phyloP scores from a whole-genome alignment of 345 rosid species.

The Carallia pectinifolia region DNA sequence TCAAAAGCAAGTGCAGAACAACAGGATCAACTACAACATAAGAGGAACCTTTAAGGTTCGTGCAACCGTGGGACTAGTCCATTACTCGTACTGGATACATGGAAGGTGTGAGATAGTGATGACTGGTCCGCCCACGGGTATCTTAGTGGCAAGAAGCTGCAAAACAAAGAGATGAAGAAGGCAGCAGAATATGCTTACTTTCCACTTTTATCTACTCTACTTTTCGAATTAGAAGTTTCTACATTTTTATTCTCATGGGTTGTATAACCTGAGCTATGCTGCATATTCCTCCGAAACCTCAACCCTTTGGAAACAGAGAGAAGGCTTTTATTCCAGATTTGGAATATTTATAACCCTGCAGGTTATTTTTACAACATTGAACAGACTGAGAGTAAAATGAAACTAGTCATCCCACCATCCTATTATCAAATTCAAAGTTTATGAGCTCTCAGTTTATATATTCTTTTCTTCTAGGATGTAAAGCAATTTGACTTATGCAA shows the following conservation, averaged over 20 bases:
- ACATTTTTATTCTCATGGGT: not conserved
- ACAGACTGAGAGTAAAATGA: too few species aligned
- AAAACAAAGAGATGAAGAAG: conserved; percentile 50
- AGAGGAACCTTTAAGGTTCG: conserved; percentile 67
- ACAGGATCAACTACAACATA: conserved; percentile 55
- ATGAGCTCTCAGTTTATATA: too few species aligned
- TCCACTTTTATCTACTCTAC: conserved; percentile 2
- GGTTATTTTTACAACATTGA: not conserved
- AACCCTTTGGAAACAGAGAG: not conserved
- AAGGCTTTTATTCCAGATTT: not conserved
- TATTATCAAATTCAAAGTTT: too few species aligned
- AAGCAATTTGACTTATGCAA: too few species aligned
- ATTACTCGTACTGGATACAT: conserved; percentile 72
- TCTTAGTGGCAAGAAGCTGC: conserved; percentile 55
- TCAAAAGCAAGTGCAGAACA: conserved; percentile 61
- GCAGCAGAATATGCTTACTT: conserved; percentile 2
- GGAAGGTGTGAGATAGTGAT: conserved; percentile 62
- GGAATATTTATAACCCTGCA: not conserved
- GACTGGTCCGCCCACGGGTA: conserved; percentile 80
- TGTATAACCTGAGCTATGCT: not conserved
- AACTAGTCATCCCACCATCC: too few species aligned
- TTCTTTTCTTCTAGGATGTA: too few species aligned
- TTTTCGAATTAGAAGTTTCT: conserved; percentile 11
- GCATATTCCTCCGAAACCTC: not conserved
- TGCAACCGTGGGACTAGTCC: conserved; percentile 66